phyloP scores from a whole-genome alignment of 768 basidiomycete genomes.

The Filobasidium wieringae region DNA sequence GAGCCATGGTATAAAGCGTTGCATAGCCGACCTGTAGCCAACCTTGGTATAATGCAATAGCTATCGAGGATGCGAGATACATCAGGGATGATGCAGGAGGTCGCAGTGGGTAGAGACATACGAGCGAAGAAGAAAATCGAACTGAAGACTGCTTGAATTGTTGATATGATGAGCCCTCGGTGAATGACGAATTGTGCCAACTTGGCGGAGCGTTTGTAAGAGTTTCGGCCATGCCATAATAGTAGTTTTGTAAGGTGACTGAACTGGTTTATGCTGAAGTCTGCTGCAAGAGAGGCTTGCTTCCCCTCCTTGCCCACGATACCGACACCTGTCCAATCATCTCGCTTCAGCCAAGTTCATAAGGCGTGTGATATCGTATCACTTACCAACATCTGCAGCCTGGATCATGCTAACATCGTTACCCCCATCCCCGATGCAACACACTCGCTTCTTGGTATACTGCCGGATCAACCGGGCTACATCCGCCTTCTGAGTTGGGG shows the following conservation, averaged over 20 bases:
- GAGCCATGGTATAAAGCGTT: conserved; percentile 94
- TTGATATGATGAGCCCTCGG: conserved; percentile 86
- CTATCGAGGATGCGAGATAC: conserved; percentile 69
- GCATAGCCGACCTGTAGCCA: conserved; percentile 97
- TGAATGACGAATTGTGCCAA: conserved; percentile 98
- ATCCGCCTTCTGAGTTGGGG: conserved; percentile 97
- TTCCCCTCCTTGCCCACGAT: conserved; percentile 99
- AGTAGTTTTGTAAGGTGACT: conserved; percentile 88
- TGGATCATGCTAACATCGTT: conserved; percentile 99
- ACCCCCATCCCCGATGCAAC: conserved; percentile 97
- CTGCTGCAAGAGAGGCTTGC: conserved; percentile 96
- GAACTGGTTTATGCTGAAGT: conserved; percentile 97
- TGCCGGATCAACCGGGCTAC: conserved; percentile 84
- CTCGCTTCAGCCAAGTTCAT: not conserved
- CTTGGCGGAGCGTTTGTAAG: conserved; percentile 94
- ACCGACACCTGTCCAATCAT: conserved; percentile 57
- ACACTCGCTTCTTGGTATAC: conserved; percentile 86
- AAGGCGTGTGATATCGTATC: not conserved
- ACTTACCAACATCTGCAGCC: conserved; percentile 91
- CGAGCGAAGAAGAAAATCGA: conserved; percentile 46
- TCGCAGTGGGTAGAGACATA: conserved; percentile 12
- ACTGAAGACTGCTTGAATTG: conserved; percentile 95
- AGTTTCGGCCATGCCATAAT: conserved; percentile 97
- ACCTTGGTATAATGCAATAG: conserved; percentile 93
- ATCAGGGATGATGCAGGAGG: not conserved